Percentiles rank a stretch among this genome's conserved stretches.
Evolutionary conservation across 306 rosid species (phyloP).

Genomic region (Vachellia collinsii): DNA sequence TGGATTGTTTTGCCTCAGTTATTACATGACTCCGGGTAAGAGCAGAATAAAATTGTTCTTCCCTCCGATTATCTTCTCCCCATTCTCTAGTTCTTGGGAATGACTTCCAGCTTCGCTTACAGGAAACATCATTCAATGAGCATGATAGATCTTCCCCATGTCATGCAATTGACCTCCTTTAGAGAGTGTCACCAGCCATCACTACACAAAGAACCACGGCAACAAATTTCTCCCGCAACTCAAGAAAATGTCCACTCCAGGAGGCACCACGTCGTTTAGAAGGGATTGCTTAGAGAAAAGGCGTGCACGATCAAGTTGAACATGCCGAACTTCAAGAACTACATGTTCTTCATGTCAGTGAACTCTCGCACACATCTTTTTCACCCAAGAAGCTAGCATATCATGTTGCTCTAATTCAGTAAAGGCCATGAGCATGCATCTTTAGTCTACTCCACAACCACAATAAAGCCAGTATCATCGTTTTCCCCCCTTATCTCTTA

Average conservation of each 20-base stretch:
- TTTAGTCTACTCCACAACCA: not conserved
- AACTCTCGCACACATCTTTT: not conserved
- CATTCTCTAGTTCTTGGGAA: conserved; percentile 16
- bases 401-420: not conserved
- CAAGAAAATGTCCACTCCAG: not conserved
- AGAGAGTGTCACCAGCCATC: conserved; percentile 4
- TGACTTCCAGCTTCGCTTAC: conserved; percentile 6
- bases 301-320: not conserved
- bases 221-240: conserved; percentile 3
- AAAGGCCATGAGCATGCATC: not conserved
- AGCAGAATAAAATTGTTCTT: conserved; percentile 21
- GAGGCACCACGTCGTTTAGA: not conserved
- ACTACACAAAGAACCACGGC: not conserved
- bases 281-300: not conserved
- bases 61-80: not conserved
- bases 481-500: not conserved
- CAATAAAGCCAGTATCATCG: not conserved
- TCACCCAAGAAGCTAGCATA: not conserved
- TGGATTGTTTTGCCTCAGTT: conserved; percentile 18
- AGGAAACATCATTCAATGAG: not conserved
- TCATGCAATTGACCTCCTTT: not conserved
- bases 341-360: not conserved
- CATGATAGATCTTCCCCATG: not conserved
- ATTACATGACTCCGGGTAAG: not conserved
- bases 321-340: not conserved